Base-by-base conservation (phyloP, 2,329 filamentous ascomycete species). In the Alternaria consortialis region DNA sequence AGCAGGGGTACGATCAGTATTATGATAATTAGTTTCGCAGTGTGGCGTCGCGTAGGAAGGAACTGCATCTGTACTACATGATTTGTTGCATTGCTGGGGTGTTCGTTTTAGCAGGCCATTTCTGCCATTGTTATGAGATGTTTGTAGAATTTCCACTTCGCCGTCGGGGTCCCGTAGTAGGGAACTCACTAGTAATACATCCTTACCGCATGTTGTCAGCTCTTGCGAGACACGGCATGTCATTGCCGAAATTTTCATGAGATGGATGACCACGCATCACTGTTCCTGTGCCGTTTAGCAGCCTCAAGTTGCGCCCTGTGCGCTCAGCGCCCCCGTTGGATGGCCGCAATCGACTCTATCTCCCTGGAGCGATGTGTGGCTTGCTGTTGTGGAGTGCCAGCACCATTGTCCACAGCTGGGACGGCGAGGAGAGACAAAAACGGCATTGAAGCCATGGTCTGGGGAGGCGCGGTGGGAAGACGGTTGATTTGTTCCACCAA, bases 1-100 rank as follows among this genome's bases (percentile, higher is more conserved):
- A 78, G 70, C 74, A 77, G 62, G 77, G 74, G 60, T 78, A 77
- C 60, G 77, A 80, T 39, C 63, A 65, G 64, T 79, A 79, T 67
- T 77, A 79, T 74, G 75, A 80, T 66, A 71, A 78, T 68, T 78
- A 69, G 74, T 70, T 70, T 65, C 61, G 65, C 66, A 68, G 62
- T 59, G 71, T 72, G 70, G 73, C 71, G 71, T 73, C 54, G 68
- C 63, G 65, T 72, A 60, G 69, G 62, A 70, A 63, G 31, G 27
- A 17, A 50, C 46, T 25, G 72, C 72, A 70, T 71, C 60, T 64
- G 72, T 66, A 71, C 66, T 20, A 74, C 74, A 53, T 67, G 65
- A 63, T 67, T 62, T 56, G 63, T 56, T 70, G 69, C 74, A 76
- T 76, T 68, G 66, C 64, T 68, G 66, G 68, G 62, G 40, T 61